These are phyloP conservation scores for Raphanus raphanistrum DNA, from an alignment of 345 rosid species.

Conservation along the genomic window DNA sequence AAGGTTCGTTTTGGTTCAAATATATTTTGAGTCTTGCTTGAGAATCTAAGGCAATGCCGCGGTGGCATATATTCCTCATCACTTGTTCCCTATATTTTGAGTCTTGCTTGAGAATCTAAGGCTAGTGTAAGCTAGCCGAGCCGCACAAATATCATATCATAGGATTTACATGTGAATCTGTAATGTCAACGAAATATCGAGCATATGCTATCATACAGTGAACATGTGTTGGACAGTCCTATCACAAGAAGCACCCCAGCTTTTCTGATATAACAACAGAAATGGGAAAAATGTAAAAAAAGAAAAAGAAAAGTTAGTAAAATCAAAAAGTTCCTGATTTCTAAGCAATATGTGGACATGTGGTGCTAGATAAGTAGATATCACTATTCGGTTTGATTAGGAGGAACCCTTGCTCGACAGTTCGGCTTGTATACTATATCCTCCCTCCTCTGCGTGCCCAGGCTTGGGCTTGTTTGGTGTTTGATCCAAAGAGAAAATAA, in stretches of 20 bases:
- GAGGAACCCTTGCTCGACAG: not conserved
- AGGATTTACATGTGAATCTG: not conserved
- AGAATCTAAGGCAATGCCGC: slow-evolving; percentile 25
- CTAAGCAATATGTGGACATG: not conserved
- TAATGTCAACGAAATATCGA: slow-evolving; percentile 12
- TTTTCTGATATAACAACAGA: slow-evolving; percentile 11
- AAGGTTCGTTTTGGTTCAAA: slow-evolving; percentile 29
- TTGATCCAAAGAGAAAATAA: not conserved
- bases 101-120: not conserved
- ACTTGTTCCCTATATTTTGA: slow-evolving; percentile 20
- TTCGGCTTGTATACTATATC: not conserved
- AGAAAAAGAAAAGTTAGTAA: not conserved
- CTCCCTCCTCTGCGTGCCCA: not conserved
- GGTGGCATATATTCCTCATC: slow-evolving; percentile 25
- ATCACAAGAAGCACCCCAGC: slow-evolving; percentile 5
- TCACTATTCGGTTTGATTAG: not conserved
- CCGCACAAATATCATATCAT: not conserved
- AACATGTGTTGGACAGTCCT: slow-evolving; percentile 1
- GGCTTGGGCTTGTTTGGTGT: slow-evolving; percentile 1
- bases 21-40: slow-evolving; percentile 12
- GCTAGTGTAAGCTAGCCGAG: not conserved
- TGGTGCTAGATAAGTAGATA: not conserved
- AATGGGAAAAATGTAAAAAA: not conserved
- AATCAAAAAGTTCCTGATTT: not conserved
- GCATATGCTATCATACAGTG: slow-evolving; percentile 7